Evolutionary conservation across 2,329 filamentous ascomycete species (phyloP), one percentile per base, ranked within the genome.

Genomic region (Xylaria sp.): DNA sequence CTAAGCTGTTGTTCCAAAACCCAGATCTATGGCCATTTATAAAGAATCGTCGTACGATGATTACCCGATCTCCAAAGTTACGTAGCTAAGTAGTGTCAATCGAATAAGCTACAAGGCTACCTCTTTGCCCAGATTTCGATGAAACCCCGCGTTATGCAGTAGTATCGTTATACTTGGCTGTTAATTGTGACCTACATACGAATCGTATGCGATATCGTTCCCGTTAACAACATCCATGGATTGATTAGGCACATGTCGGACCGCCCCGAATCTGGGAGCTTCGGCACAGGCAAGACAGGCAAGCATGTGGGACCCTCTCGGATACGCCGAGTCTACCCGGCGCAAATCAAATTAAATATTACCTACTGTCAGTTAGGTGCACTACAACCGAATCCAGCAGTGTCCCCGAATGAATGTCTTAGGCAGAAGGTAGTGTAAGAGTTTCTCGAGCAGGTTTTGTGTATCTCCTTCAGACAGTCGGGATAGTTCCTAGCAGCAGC

Each of bases 281-380:
- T 17, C 15, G n/a, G 48, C 23, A 17, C 11, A 31, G 48, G 49
- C 15, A 53, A 13, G 10, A 17, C 11, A 31, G 48, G 49, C 15
- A 53, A 13, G 10, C 11, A 13, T 56, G 53, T 38, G 53, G 53
- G 28, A 6, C 2, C n/a, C 17, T 38, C n/a, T 56, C 53, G 58
- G 58, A 44, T 38, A 49, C 28, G 44, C 58, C 58, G 58, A 60
- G n/a, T 60, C 28, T 38, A 49, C 33, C 31, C n/a, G 6, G 53
- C 49, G 26, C 28, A 33, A 53, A 53, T 53, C 11, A 31, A 53
- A 53, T 53, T 53, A 53, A 3, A 6, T 28, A 28, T 28, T 28
- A 28, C 28, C 28, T 28, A 28, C 28, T 28, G 28, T 40, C 5
- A 40, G 13, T 40, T 17, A 40, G 13, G 38, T 40, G 13, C 13